Base-by-base conservation (phyloP, 305 asterid genomes). In the Plantago rigida region DNA sequence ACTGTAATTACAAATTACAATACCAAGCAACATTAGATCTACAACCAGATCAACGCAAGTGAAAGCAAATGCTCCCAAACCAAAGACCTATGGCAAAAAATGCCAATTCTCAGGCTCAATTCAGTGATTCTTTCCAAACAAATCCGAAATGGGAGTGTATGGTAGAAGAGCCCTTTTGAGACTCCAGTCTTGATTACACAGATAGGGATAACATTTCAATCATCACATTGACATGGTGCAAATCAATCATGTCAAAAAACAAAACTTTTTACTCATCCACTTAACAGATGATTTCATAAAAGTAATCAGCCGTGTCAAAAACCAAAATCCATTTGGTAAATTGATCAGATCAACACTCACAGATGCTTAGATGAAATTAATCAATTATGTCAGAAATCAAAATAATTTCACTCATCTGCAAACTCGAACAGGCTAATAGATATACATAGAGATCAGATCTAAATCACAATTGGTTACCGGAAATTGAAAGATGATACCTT, bases 31-130 rank as follows among this genome's bases (percentile, higher is more conserved):
- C 28, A 36, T 52, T 17, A 26, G 44, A 53, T 28, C 51, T 9
- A 9, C 68, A 10, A 45, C 71, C 69, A 67, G 47, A 47, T 63
- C 72, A 64, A 31, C 70, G 76, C 19, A 66, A 56, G 71, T 59
- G 74, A 78, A 64, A 54, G 45, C 73, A 81, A 79, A 83, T 68
- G 78, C 50, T 76, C 92, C 95, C 93, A 58, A 51, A 89, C 92
- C 95, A 81, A 78, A 87, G 97, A 94, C 97, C 94, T 89, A 89
- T 89, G 95, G 85, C 94, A 77, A 19, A 61, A 52, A 24, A 69
- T 80, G 81, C 93, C 97, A 89, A 89, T 76, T 89, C 97, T 89
- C 97, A 63, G 61, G 81, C 90, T 81, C 94, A 77, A 91, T 53
- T 53, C 5, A 4, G 92, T 83, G 22, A 77, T 81, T 72, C 87